These are phyloP conservation scores for Saccharomyces paradoxus DNA, from an alignment of 805 yeast species.

Conservation along the genomic window DNA sequence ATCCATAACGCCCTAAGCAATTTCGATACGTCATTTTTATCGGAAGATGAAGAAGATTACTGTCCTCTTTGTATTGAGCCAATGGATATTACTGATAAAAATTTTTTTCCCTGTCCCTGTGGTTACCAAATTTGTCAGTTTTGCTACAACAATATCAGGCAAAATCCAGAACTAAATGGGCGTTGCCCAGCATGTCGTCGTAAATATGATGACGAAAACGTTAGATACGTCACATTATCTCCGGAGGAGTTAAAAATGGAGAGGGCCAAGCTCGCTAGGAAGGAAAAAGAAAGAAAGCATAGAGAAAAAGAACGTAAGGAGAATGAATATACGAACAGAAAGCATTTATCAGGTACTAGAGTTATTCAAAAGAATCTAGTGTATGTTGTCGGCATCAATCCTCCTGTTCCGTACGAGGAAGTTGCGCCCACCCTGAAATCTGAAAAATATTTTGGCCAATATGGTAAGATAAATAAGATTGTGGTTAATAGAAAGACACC, in stretches of 20 bases:
- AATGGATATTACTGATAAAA: conserved; percentile 91
- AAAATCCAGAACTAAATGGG: conserved; percentile 91
- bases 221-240: conserved; percentile 74
- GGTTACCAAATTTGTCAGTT: conserved; percentile 98
- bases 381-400: conserved; percentile 88
- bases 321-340: conserved; percentile 70
- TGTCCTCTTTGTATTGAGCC: conserved; percentile 96
- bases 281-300: conserved; percentile 75
- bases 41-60: conserved; percentile 32
- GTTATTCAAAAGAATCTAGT: conserved; percentile 97
- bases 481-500: conserved; percentile 78
- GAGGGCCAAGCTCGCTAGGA: conserved; percentile 70
- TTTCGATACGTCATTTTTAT: conserved; percentile 28
- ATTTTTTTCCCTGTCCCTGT: conserved; percentile 98
- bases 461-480: conserved; percentile 88
- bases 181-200: conserved; percentile 97
- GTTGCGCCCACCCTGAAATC: conserved; percentile 74
- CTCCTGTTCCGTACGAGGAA: conserved; percentile 70
- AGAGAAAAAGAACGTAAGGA: conserved; percentile 88
- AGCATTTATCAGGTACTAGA: conserved; percentile 91
- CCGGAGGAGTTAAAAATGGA: conserved; percentile 79
- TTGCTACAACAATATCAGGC: conserved; percentile 92
- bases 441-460: conserved; percentile 96
- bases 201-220: conserved; percentile 84
- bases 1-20: conserved; percentile 26